Base-by-base conservation (phyloP, 2,329 filamentous ascomycete genomes). In the Microsporum ferrugineum region DNA sequence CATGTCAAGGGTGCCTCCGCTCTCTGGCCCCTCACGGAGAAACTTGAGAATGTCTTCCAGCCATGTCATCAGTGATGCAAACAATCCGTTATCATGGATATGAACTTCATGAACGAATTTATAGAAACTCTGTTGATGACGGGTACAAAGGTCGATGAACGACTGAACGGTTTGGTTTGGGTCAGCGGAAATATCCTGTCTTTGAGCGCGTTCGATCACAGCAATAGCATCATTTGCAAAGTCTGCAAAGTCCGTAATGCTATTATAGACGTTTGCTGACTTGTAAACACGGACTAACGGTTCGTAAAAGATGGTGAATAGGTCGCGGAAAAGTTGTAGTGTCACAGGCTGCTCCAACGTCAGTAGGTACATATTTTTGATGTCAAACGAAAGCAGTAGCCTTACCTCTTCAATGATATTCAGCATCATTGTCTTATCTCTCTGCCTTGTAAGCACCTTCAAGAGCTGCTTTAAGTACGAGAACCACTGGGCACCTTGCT, bases 81-180 rank as follows among this genome's bases (percentile, higher is more conserved):
- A 99, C 0, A 99, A 83, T 0, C 94, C 94, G 65, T 99, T 95
- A 72, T 99, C 94, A 69, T 99, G 92, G 5, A 89, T 86, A 71
- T 99, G 94, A 0, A 99, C 92, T 75, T 99, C 94, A 73, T 99
- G 94, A 2, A 99, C 88, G 72, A 99, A 99, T 73, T 96, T 97
- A 82, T 97, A 99, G 72, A 99, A 92, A 75, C 95, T 95, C 72
- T 95, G 85, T 75, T 99, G 90, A 72, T 99, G 94, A 49, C 94
- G 85, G 66, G 89, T 88, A 73, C 94, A 99, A 27, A 99, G 82
- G 71, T 99, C 94, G 70, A 99, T 99, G 71, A 99, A 99, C 14
- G 91, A 88, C 72, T 99, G 94, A 0, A 99, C 94, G 0, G 94
- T 99, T 77, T 96, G 91, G 72, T 99, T 99, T 3, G 94, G 94